A percentile compares a stretch with the other conserved stretches of the same genome.
phyloP scores from a whole-genome alignment of 177 flowering plant species.

The Telopea speciosissima region DNA sequence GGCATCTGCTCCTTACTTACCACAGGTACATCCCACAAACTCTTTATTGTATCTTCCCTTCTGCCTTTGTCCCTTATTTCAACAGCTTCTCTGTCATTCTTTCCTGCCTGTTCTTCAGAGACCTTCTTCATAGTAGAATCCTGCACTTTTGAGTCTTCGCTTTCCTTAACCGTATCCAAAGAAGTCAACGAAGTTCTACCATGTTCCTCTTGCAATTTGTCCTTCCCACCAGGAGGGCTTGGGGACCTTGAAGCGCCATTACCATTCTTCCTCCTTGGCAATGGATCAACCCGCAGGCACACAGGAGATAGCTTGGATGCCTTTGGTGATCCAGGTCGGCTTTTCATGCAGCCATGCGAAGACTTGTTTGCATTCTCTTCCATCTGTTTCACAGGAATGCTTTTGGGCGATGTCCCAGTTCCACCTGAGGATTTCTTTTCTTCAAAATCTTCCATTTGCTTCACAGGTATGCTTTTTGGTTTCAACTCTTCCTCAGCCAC shows the following conservation, averaged over 20 bases:
- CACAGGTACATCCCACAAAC: not conserved
- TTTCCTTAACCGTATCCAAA: not conserved
- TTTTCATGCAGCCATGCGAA: constrained; percentile 8
- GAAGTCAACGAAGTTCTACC: not conserved
- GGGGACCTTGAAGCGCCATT: constrained; percentile 50
- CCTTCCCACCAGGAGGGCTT: constrained; percentile 41
- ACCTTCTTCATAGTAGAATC: not conserved
- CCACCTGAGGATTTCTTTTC: constrained; percentile 8
- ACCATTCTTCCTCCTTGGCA: constrained; percentile 42
- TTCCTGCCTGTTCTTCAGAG: not conserved
- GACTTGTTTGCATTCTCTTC: constrained; percentile 11
- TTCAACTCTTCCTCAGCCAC: constrained; percentile 6
- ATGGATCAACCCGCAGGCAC: constrained; percentile 67
- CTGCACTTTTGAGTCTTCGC: not conserved
- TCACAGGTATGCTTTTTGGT: constrained; percentile 23
- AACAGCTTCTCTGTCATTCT: constrained; percentile 3
- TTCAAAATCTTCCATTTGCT: constrained; percentile 12
- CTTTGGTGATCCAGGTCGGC: constrained; percentile 34
- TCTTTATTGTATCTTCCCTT: not conserved
- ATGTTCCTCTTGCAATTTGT: not conserved
- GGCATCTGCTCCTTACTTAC: not conserved
- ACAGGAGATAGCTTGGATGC: constrained; percentile 56
- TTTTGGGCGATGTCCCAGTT: not conserved
- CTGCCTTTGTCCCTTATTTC: not conserved
- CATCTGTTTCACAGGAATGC: constrained; percentile 1